phyloP scores from a whole-genome alignment of 2,329 filamentous ascomycete genomes.

The Fusarium irregulare region DNA sequence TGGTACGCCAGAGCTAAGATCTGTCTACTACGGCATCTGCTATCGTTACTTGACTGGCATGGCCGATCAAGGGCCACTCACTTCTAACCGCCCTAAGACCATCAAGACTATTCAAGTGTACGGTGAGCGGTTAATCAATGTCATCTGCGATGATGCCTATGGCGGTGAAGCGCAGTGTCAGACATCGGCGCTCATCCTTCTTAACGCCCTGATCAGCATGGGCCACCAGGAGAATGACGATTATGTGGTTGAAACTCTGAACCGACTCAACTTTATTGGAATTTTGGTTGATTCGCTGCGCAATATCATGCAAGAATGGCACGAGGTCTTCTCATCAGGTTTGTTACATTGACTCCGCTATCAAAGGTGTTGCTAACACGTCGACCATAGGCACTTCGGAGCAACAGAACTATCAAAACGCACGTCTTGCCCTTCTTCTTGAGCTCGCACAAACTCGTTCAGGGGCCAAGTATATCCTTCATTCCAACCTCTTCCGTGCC shows the following conservation, averaged over 20 bases:
- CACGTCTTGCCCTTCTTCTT: constrained; percentile 83
- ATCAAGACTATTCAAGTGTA: constrained; percentile 76
- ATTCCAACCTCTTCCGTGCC: constrained; percentile 86
- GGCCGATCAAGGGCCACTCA: constrained; percentile 62
- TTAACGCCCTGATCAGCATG: constrained; percentile 80
- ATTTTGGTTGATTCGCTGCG: constrained; percentile 90
- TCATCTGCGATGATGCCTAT: constrained; percentile 93
- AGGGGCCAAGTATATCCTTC: constrained; percentile 89
- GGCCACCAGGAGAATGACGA: constrained; percentile 77
- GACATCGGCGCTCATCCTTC: constrained; percentile 85
- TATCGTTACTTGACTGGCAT: constrained; percentile 85
- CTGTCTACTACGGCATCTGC: constrained; percentile 91
- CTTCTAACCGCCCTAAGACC: constrained; percentile 66
- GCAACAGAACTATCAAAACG: constrained; percentile 68
- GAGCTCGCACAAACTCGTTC: constrained; percentile 84
- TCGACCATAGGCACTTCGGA: constrained; percentile 52
- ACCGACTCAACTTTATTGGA: constrained; percentile 88
- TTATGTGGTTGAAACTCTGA: constrained; percentile 81
- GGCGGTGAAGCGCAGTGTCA: constrained; percentile 84
- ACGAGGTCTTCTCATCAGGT: constrained; percentile 67
- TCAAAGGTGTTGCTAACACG: constrained; percentile 23
- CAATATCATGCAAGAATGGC: constrained; percentile 78
- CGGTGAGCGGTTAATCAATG: constrained; percentile 84
- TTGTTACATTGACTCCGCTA: constrained; percentile 44
- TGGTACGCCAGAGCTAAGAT: constrained; percentile 76